Percentiles rank a stretch among this genome's conserved stretches.
These are phyloP conservation scores for Penicillium lividum DNA, from an alignment of 495 filamentous ascomycete species.

Conservation along the genomic window DNA sequence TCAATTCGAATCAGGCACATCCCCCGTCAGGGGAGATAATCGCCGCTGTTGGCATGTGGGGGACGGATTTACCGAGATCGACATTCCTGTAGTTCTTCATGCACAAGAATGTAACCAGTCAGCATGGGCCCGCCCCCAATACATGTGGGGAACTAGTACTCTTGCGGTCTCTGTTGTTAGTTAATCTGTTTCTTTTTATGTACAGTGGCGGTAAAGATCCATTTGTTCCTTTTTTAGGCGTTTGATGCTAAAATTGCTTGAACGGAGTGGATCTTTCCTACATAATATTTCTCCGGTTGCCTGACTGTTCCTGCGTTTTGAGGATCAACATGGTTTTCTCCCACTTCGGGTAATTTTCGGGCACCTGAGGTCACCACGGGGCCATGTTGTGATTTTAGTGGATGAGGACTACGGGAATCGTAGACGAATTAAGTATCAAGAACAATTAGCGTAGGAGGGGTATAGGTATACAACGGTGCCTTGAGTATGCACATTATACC, in stretches of 20 bases:
- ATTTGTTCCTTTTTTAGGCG: not conserved
- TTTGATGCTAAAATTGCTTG: not conserved
- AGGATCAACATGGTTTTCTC: not conserved
- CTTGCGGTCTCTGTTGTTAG: not conserved
- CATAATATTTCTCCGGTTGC: not conserved
- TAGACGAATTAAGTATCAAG: not conserved
- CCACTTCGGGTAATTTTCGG: not conserved
- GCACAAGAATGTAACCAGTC: conserved; percentile 13
- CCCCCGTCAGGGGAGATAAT: not conserved
- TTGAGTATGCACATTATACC: not conserved
- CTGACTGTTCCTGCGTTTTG: not conserved
- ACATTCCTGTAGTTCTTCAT: conserved; percentile 23
- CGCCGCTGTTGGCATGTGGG: conserved; percentile 23
- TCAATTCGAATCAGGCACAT: not conserved
- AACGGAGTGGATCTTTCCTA: conserved; percentile 1
- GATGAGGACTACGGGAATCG: not conserved
- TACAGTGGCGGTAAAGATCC: not conserved
- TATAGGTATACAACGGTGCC: not conserved
- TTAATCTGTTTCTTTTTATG: not conserved
- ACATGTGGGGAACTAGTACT: not conserved
- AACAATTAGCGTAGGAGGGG: not conserved
- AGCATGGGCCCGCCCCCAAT: conserved; percentile 4
- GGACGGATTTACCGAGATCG: conserved; percentile 19
- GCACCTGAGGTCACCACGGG: not conserved
- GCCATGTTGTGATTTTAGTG: not conserved